Conservation (phyloP, 495 filamentous ascomycete genomes). For the Tuber aestivum region DNA sequence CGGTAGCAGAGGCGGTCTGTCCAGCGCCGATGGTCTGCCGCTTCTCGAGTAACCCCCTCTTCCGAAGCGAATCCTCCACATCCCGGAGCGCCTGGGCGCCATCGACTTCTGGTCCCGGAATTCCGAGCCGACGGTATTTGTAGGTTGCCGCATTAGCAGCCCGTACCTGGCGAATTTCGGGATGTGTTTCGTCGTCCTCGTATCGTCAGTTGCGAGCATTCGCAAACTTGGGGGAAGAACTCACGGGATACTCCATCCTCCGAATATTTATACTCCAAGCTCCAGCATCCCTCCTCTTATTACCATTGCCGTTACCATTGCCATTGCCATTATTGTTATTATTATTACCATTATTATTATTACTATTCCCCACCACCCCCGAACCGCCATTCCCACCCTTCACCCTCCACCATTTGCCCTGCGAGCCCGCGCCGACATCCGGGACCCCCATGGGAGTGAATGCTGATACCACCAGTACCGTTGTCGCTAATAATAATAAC, state of each 20-base stretch:
- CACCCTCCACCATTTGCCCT: neutral
- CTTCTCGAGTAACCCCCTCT: slow-evolving; percentile 18
- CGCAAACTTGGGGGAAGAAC: slow-evolving; percentile 5
- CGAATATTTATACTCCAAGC: slow-evolving; percentile 10
- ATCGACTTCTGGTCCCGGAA: slow-evolving; percentile 29
- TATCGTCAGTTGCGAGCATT: slow-evolving; percentile 6
- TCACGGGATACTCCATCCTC: slow-evolving; percentile 16
- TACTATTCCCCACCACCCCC: slow-evolving; percentile 10
- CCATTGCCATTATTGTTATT: slow-evolving; percentile 1
- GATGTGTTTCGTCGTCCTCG: slow-evolving; percentile 28
- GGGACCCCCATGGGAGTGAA: slow-evolving; percentile 19
- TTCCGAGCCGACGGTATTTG: slow-evolving; percentile 31
- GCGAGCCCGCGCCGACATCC: neutral
- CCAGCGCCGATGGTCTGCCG: slow-evolving; percentile 19
- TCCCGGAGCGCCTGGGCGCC: slow-evolving; percentile 28
- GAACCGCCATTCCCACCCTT: slow-evolving; percentile 12
- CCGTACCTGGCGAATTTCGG: slow-evolving; percentile 28
- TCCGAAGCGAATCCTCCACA: slow-evolving; percentile 27
- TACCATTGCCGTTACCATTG: neutral
- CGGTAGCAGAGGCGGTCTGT: slow-evolving; percentile 17
- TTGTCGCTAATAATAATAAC: slow-evolving; percentile 4
- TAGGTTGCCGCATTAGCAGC: slow-evolving; percentile 32
- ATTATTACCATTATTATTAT: slow-evolving; percentile 14
- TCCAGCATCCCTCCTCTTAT: slow-evolving; percentile 8
- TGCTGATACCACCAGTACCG: slow-evolving; percentile 20